Base-by-base conservation (phyloP, 2,329 filamentous ascomycete genomes). In the Sphaerulina vaccinii region DNA sequence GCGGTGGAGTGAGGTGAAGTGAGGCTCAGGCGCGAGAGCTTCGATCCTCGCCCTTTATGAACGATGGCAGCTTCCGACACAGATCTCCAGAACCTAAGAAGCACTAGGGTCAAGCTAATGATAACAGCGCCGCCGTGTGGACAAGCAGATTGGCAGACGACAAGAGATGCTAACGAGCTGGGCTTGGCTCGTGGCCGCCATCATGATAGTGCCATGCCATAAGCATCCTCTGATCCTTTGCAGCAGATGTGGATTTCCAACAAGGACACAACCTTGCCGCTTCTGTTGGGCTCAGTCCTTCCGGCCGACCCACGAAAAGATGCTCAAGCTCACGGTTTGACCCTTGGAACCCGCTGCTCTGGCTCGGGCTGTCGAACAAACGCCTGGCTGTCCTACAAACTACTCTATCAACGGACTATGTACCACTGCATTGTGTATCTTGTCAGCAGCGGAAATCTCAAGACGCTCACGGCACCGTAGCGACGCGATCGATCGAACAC, bases 91-190 rank as follows among this genome's bases (percentile, higher is more conserved):
- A 32, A 36, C 43, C 10, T 24, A 37, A n/a, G n/a, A 8, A 19
- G 22, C 27, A 27, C 43, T 22, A 24, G 35, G 18, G 43, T 23
- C 35, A 39, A 48, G 45, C 22, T 29, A 48, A 22, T 38, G 45
- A 48, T 48, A 48, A 48, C 33, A 24, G 45, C 36, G 45, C 35
- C 45, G 45, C 32, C 16, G 22, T n/a, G 19, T 29, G 29, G 13
- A 33, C 24, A 23, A 33, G 29, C 21, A 23, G 27, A 45, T 22
- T 22, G 27, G 16, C 16, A 11, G 11, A 27, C 24, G 24, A n/a
- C n/a, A n/a, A n/a, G n/a, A n/a, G n/a, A n/a, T n/a, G n/a, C n/a
- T n/a, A n/a, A n/a, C n/a, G n/a, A n/a, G n/a, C n/a, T n/a, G n/a
- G n/a, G n/a, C n/a, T n/a, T n/a, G n/a, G n/a, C n/a, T n/a, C n/a